Conservation (phyloP, 1,284 basidiomycete genomes). For the Butyriboletus appendiculatus region DNA sequence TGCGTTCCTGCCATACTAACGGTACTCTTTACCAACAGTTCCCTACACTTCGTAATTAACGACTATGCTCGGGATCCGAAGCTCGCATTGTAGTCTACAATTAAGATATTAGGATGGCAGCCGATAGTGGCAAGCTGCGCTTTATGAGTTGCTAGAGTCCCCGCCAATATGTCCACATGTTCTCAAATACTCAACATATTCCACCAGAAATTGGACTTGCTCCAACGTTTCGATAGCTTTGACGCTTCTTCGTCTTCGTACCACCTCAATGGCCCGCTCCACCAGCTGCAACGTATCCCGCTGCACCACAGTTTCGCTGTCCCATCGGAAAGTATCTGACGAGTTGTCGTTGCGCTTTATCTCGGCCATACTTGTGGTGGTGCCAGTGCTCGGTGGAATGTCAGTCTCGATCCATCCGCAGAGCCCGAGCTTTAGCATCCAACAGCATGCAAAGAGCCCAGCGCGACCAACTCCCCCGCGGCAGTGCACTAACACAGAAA, state of each 20-base stretch:
- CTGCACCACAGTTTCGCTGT: conserved; percentile 31
- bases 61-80: background rate
- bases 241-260: conserved; percentile 73
- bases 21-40: conserved; percentile 8
- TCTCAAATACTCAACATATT: conserved; percentile 74
- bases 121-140: background rate
- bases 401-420: conserved; percentile 62
- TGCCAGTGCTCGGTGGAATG: background rate
- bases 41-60: conserved; percentile 10
- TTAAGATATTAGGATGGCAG: background rate
- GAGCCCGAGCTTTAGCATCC: conserved; percentile 92
- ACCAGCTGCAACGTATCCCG: conserved; percentile 64
- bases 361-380: conserved; percentile 1
- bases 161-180: conserved; percentile 5
- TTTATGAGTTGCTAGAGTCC: background rate
- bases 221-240: conserved; percentile 93
- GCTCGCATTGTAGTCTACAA: conserved; percentile 5
- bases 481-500: conserved; percentile 86
- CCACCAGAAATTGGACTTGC: conserved; percentile 84
- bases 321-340: conserved; percentile 13
- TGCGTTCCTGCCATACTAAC: too few species aligned
- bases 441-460: conserved; percentile 89
- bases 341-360: conserved; percentile 6
- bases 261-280: conserved; percentile 71
- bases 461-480: conserved; percentile 95